phyloP scores from a whole-genome alignment of 2,329 filamentous ascomycete species.

The Phialophora macrospora region DNA sequence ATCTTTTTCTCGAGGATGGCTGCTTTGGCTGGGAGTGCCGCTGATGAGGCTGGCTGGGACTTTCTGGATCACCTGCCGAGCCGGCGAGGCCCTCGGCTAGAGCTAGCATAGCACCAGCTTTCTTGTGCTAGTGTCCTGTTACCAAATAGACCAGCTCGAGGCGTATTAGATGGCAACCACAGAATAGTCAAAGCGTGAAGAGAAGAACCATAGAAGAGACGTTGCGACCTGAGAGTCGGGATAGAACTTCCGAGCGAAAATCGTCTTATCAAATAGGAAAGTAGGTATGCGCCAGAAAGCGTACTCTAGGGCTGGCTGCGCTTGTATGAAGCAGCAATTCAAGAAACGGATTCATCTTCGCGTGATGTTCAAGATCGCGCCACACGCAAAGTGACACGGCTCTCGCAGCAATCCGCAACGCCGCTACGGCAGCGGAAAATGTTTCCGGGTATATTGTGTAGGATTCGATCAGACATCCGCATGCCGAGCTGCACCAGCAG shows the following conservation, averaged over 20 bases:
- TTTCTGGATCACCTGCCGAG: neutral
- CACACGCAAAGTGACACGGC: neutral
- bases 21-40: slow-evolving; percentile 3
- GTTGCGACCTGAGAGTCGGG: neutral
- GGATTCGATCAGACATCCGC: neutral
- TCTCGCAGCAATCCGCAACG: neutral
- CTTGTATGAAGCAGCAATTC: neutral
- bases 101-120: neutral
- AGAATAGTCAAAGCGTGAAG: neutral
- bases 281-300: neutral
- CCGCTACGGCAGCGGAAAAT: neutral
- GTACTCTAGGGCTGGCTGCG: no score
- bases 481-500: neutral
- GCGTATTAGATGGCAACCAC: neutral
- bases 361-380: neutral
- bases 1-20: neutral
- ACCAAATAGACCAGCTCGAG: neutral
- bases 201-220: neutral
- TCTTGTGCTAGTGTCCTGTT: neutral
- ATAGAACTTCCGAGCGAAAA: neutral
- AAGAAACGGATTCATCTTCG: neutral
- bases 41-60: neutral
- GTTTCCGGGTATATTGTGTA: slow-evolving; percentile 8
- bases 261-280: neutral
- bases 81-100: neutral